Conservation (phyloP, 2,329 filamentous ascomycete species). For the Seiridium cupressi region DNA sequence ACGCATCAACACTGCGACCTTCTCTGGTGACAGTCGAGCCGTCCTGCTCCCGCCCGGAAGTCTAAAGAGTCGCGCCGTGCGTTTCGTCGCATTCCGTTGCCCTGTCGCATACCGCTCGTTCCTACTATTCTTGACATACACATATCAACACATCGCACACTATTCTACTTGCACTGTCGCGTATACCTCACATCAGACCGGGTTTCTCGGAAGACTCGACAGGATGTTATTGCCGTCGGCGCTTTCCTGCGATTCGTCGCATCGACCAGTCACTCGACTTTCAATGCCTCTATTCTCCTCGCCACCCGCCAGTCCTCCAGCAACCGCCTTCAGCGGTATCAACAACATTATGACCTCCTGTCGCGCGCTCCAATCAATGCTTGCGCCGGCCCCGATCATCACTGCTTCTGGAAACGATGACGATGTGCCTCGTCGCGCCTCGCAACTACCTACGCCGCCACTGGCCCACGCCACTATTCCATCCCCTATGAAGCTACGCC, state of each 20-base stretch:
- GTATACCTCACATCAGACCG: no score
- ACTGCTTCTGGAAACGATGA: conserved; percentile 15
- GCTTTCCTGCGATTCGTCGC: conserved; percentile 55
- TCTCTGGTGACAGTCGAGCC: neutral
- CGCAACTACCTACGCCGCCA: conserved; percentile 54
- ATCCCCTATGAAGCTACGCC: conserved; percentile 50
- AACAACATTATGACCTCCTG: conserved; percentile 58
- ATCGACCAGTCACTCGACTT: conserved; percentile 41
- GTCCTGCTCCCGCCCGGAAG: neutral
- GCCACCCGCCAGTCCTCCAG: conserved; percentile 56
- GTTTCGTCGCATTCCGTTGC: neutral
- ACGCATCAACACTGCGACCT: neutral
- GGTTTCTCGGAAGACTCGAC: no score
- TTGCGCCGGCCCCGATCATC: conserved; percentile 36
- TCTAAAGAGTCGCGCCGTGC: neutral
- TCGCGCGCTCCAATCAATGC: conserved; percentile 59
- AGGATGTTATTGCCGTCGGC: conserved; percentile 60
- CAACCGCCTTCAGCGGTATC: conserved; percentile 44
- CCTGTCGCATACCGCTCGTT: no score
- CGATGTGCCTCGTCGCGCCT: conserved; percentile 22
- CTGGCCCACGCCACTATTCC: conserved; percentile 43
- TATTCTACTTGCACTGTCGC: no score
- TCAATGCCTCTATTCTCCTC: conserved; percentile 53
- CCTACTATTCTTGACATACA: neutral
- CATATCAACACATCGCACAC: no score